Base-by-base conservation (phyloP, 2,329 filamentous ascomycete genomes). In the Nothophaeocryptopus gaeumannii region DNA sequence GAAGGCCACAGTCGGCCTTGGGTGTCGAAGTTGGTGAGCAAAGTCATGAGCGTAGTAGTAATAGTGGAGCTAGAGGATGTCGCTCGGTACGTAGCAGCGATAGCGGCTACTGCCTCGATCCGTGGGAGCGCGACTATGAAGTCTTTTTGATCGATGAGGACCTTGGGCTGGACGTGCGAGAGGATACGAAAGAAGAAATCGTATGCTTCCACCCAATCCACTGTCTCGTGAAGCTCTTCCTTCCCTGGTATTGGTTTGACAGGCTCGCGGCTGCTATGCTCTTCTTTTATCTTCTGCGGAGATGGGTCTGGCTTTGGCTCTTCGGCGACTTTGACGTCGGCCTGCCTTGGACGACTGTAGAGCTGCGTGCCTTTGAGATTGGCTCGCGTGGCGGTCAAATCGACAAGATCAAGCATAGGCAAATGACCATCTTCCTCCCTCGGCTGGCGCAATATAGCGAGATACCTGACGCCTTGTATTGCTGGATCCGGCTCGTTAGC, bases 181-280 rank as follows among this genome's bases (percentile, higher is more conserved):
- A 70, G 57, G 9, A 71, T 55, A 8, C 51, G 56, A 12, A 62
- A 44, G 34, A 61, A 59, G n/a, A 40, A 53, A 12, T 58, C 53
- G 16, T 58, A 62, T 4, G 50, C 54, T 13, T 42, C 48, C 2
- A 51, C 4, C 60, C 58, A 61, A 37, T 54, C 54, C 12, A 33
- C 20, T 7, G 20, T 4, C 4, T 26, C 20, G 20, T 7, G 3
- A 7, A 7, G 7, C 20, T 26, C 7, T 26, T 26, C 3, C 7
- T 26, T 3, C 20, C 4, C 7, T 7, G 7, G 20, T 3, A 3
- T 26, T 26, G 20, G 7, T 3, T 26, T 26, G 20, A 26, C 20
- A 7, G 20, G 20, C 20, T 26, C 20, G 20, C 20, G 20, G 20
- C 20, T 26, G 4, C 7, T 26, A 26, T 7, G 20, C 20, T 26